Base-by-base conservation (phyloP, 441 rosid genomes). In the Euphorbia corollata region DNA sequence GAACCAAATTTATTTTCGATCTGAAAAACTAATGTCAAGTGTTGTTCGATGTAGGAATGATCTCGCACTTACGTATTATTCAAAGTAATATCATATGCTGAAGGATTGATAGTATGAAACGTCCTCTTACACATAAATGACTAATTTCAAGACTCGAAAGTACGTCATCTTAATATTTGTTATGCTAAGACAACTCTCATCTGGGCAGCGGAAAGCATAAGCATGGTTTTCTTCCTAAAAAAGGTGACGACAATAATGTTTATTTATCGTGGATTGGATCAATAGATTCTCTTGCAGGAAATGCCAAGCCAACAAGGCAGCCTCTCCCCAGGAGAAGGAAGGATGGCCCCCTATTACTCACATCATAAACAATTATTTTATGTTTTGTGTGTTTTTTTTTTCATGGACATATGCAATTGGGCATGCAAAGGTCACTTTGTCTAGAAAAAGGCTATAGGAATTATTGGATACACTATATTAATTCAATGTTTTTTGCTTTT, bases 381-480 rank as follows among this genome's bases (percentile, higher is more conserved):
- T n/a, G n/a, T n/a, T n/a, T n/a, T n/a, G n/a, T n/a, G n/a, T n/a
- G n/a, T 3, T 8, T 20, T 66, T 30, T 64, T 10, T 64, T 64
- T 30, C 16, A 10, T n/a, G 27, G 24, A 10, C 32, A 61, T 22
- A 1, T 3, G 30, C 15, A 7, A 16, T 16, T 41, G 27, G 54
- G 65, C 60, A 54, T 16, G 54, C 32, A 34, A 32, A 62, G 24
- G 65, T 65, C 30, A 18, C 59, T 65, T n/a, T 54, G 51, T 56
- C 36, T 20, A 19, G 4, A 38, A n/a, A 65, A 20, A 36, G 47
- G 36, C 22, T 30, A 6, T 9, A 20, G 6, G 15, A 54, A 54
- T 54, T 56, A 56, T 56, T 56, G 18, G 60, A 23, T 24, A 12
- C 30, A 8, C 59, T 23, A 22, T 13, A 5, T 13, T 41, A 41